These are phyloP conservation scores for Myriosclerotinia scirpicola DNA, from an alignment of 2,329 filamentous ascomycete species.

Conservation along the genomic window DNA sequence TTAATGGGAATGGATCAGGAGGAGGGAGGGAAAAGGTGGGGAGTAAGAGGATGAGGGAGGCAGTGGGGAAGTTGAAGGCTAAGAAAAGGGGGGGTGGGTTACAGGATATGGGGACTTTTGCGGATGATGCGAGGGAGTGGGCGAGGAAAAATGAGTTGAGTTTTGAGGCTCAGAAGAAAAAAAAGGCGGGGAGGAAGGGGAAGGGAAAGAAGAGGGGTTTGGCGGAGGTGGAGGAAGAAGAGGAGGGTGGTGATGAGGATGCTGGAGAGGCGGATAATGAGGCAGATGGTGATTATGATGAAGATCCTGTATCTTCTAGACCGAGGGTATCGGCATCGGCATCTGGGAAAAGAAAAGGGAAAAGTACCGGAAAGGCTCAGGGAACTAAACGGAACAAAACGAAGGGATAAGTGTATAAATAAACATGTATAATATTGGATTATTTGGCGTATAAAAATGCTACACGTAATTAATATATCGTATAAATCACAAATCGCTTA, in stretches of 20 bases:
- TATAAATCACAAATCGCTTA: neutral
- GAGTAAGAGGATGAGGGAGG: constrained; percentile 75
- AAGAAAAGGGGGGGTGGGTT: constrained; percentile 41
- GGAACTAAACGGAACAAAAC: neutral
- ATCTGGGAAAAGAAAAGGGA: constrained; percentile 17
- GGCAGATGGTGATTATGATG: constrained; percentile 16
- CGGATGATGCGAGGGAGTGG: constrained; percentile 39
- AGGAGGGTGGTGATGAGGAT: constrained; percentile 9
- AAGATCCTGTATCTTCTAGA: neutral
- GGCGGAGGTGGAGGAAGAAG: constrained; percentile 21
- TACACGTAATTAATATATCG: neutral
- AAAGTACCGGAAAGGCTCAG: neutral
- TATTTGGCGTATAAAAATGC: neutral
- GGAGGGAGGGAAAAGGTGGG: constrained; percentile 51
- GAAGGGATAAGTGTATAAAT: neutral
- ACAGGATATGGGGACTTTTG: constrained; percentile 33
- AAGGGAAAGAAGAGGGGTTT: constrained; percentile 16
- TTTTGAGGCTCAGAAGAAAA: constrained; percentile 35
- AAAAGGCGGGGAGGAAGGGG: constrained; percentile 25
- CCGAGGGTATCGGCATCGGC: neutral
- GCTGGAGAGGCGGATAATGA: constrained; percentile 16
- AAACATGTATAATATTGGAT: neutral
- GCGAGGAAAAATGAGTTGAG: constrained; percentile 39
- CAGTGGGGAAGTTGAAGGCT: constrained; percentile 65
- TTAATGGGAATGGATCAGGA: constrained; percentile 57